Evolutionary conservation across 352 stramenopile species (phyloP).

Genomic region (Phytophthora quininea): DNA sequence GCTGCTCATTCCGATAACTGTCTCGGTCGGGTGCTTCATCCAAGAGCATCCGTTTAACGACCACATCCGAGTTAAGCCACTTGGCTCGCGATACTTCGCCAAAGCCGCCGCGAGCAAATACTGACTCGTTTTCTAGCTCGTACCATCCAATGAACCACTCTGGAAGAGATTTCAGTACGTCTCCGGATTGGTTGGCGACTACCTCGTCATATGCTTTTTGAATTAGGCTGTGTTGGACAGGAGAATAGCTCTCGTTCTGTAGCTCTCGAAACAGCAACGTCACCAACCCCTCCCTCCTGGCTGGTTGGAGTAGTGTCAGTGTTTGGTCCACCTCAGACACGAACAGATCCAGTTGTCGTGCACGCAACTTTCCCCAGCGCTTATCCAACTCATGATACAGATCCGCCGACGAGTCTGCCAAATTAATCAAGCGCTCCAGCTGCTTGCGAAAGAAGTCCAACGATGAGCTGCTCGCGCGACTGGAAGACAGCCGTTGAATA

Average conservation of each 20-base stretch:
- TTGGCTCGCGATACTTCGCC: constrained; percentile 7
- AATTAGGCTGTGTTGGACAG: neutral
- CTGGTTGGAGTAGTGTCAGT: neutral
- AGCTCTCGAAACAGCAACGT: neutral
- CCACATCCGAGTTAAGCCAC: constrained; percentile 17
- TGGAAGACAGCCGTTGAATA: neutral
- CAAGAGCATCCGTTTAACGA: constrained; percentile 8
- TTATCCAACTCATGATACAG: neutral
- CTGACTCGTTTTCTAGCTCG: constrained; percentile 3
- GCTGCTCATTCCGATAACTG: neutral
- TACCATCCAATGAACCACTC: constrained; percentile 13
- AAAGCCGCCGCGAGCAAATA: neutral
- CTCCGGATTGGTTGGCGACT: neutral
- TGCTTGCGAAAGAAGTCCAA: constrained; percentile 9
- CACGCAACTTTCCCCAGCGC: neutral
- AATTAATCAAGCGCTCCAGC: constrained; percentile 1
- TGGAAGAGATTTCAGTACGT: neutral
- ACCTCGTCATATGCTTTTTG: constrained; percentile 1
- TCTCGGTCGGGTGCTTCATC: neutral
- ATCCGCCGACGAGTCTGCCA: neutral
- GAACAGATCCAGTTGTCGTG: neutral
- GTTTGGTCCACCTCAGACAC: constrained; percentile 4
- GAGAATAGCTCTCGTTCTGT: neutral
- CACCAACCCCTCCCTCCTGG: neutral
- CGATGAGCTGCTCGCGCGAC: neutral